Conservation (phyloP, 1,284 basidiomycete genomes). For the Austroboletus niveus region DNA sequence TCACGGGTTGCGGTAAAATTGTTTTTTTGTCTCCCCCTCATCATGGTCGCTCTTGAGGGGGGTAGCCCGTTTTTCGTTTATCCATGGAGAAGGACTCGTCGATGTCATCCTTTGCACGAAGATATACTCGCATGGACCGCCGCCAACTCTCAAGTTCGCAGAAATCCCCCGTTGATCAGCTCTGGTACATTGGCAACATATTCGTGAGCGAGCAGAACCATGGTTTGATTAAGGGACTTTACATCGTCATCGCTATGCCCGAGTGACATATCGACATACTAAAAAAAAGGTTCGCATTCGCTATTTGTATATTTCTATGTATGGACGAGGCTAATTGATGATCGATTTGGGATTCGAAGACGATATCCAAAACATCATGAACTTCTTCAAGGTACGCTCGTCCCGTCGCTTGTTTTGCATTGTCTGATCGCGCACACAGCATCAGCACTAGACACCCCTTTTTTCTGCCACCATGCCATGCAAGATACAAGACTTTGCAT, state of each 20-base stretch:
- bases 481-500: constrained; percentile 98
- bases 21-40: constrained; percentile 91
- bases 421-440: constrained; percentile 40
- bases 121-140: constrained; percentile 86
- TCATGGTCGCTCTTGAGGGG: constrained; percentile 94
- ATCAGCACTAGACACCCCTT: constrained; percentile 94
- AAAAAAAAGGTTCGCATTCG: constrained; percentile 88
- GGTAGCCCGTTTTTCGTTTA: constrained; percentile 85
- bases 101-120: constrained; percentile 94
- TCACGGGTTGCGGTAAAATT: constrained; percentile 86
- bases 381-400: constrained; percentile 83
- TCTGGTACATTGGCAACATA: constrained; percentile 97
- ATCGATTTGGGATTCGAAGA: constrained; percentile 99
- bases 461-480: constrained; percentile 93
- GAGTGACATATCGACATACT: constrained; percentile 97
- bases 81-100: constrained; percentile 92
- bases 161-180: constrained; percentile 82
- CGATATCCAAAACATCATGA: constrained; percentile 52
- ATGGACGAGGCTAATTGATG: constrained; percentile 77
- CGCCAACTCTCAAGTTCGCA: constrained; percentile 77
- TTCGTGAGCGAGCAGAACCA: constrained; percentile 96
- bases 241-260: constrained; percentile 96
- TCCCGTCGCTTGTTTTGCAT: not conserved
- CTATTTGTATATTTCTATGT: constrained; percentile 92
- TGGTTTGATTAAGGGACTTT: constrained; percentile 85